A percentile compares a stretch with the other conserved stretches of the same genome.
phyloP scores from a whole-genome alignment of 306 rosid species.

The Dicorynia guianensis region DNA sequence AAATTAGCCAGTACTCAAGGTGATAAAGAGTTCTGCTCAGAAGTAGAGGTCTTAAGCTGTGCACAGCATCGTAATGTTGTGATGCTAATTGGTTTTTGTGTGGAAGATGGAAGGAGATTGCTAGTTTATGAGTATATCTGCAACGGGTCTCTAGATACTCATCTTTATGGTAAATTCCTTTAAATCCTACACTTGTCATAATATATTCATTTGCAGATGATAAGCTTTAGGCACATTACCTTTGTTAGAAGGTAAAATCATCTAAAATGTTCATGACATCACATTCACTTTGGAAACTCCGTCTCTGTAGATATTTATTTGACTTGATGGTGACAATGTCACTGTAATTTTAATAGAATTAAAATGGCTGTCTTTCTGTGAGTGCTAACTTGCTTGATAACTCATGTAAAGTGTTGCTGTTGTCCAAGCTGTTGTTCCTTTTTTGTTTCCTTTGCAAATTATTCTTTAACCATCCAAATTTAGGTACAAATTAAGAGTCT shows the following conservation, averaged over 20 bases:
- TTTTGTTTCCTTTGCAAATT: conserved; percentile 6
- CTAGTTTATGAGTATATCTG: conserved; percentile 92
- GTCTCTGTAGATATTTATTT: not conserved
- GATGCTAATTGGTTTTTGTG: conserved; percentile 89
- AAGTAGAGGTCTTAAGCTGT: conserved; percentile 71
- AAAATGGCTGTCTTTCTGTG: not conserved
- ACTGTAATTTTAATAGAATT: conserved; percentile 11
- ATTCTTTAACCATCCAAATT: not conserved
- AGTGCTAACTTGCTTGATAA: not conserved
- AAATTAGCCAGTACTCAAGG: conserved; percentile 69
- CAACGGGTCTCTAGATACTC: conserved; percentile 91
- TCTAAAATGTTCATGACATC: not conserved
- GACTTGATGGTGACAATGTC: not conserved
- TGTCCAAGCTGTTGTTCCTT: not conserved
- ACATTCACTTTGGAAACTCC: conserved; percentile 2
- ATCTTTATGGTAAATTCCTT: conserved; percentile 74
- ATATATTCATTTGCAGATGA: not conserved
- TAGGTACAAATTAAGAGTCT: not conserved
- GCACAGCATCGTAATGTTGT: conserved; percentile 79
- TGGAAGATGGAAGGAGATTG: conserved; percentile 90
- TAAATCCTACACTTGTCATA: conserved; percentile 16
- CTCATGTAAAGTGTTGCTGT: not conserved
- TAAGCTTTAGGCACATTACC: conserved; percentile 23
- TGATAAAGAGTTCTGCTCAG: conserved; percentile 69
- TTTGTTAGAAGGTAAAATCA: not conserved